Base-by-base conservation (phyloP, 2,329 filamentous ascomycete species). In the Hypoxylon sp. region DNA sequence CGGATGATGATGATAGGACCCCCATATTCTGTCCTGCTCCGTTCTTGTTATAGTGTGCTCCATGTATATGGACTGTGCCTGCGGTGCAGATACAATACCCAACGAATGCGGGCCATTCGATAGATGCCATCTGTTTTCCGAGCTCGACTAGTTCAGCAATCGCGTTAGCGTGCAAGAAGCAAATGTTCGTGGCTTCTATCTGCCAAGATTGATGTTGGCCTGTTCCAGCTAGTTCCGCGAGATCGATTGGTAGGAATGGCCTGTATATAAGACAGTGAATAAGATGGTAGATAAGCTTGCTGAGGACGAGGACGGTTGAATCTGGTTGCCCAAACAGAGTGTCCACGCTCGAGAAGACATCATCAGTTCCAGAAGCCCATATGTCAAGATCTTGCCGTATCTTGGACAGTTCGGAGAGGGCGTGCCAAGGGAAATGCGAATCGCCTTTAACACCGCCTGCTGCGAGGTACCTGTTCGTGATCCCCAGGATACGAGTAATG, bases 161-260 rank as follows among this genome's bases (percentile, higher is more conserved):
- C 4, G 90, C 90, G 64, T 95, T 96, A 4, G 91, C 90, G 60
- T 96, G 91, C 12, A 92, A 75, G 67, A 84, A 94, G 70, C 91
- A 95, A 67, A 93, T 80, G 63, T 94, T 93, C 0, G 90, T 95
- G 0, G 91, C 90, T 67, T 95, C 90, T 36, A 95, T 93, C 67
- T 95, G 91, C 91, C 91, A 96, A 19, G 89, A 92, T 67, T 95
- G 90, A 61, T 95, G 89, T 64, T 95, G 90, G 1, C 89, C 89
- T 0, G 83, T 87, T 9, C 89, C 88, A 8, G 89, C 83, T 5
- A 96, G 80, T 68, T 95, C 91, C 16, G 87, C 83, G 3, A 95
- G 77, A 68, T 95, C 89, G 55, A 96, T 88, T 0, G 91, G 91
- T 4, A 96, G 76, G 69, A 96, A 96, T 0, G 90, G 90, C 11